A percentile compares a stretch with the other conserved stretches of the same genome.
Evolutionary conservation across 1,139 yeast species (phyloP).

Genomic region (Candida sp.): DNA sequence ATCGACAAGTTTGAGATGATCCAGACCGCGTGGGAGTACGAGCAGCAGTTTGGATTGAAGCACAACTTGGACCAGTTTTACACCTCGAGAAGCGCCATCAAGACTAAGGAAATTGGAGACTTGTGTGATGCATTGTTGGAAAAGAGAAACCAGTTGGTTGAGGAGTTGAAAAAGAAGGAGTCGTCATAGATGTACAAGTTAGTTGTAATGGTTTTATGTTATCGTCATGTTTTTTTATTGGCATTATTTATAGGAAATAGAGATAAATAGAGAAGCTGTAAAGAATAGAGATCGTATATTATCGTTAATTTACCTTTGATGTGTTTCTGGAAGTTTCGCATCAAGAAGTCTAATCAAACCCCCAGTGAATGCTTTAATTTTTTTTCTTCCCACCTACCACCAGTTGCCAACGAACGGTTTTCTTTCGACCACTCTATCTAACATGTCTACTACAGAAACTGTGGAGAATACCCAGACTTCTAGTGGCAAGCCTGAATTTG

Average conservation of each 20-base stretch:
- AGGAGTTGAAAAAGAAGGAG: slow-evolving; percentile 9
- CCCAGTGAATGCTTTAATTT: not conserved
- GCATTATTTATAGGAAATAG: not conserved
- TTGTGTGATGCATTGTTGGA: slow-evolving; percentile 72
- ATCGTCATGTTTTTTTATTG: not conserved
- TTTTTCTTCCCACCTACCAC: not conserved
- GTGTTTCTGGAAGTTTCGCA: not conserved
- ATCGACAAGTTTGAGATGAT: slow-evolving; percentile 94
- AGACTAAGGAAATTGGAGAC: slow-evolving; percentile 70
- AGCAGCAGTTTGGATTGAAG: slow-evolving; percentile 59
- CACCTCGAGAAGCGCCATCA: slow-evolving; percentile 63
- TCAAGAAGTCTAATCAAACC: not conserved
- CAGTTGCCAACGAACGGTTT: not conserved
- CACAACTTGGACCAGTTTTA: slow-evolving; percentile 72
- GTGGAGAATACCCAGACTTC: not conserved
- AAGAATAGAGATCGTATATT: not conserved
- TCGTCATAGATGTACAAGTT: not conserved
- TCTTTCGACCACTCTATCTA: no score
- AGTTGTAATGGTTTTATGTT: not conserved
- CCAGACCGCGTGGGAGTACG: slow-evolving; percentile 91
- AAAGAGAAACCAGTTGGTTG: slow-evolving; percentile 47
- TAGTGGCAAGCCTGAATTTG: slow-evolving; percentile 41
- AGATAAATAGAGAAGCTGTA: not conserved
- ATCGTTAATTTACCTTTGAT: not conserved
- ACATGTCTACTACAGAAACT: slow-evolving; percentile 1